Evolutionary conservation across 192 early-diverging fungal species (phyloP).

Genomic region (Rhizophagus clarus): DNA sequence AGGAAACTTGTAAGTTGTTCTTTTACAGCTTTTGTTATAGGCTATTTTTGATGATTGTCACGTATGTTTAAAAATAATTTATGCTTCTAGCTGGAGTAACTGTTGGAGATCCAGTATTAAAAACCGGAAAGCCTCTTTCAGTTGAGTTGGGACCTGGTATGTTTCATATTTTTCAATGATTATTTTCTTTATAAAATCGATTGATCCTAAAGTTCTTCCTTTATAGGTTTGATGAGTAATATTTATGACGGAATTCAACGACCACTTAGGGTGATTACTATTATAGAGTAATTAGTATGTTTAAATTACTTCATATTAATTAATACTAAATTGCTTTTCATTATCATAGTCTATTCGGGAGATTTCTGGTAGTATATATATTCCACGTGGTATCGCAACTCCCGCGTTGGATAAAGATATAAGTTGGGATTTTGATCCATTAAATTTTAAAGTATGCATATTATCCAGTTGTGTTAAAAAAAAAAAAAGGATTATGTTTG

Average conservation of each 20-base stretch:
- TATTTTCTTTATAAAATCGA: not conserved
- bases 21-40: not conserved
- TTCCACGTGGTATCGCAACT: constrained; percentile 98
- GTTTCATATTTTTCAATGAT: constrained; percentile 10
- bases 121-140: constrained; percentile 96
- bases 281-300: not conserved
- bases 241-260: constrained; percentile 99
- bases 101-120: constrained; percentile 98
- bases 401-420: constrained; percentile 90
- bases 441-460: constrained; percentile 74
- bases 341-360: constrained; percentile 81
- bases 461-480: not conserved
- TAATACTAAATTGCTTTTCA: not conserved
- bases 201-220: not conserved
- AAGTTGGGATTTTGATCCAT: constrained; percentile 94
- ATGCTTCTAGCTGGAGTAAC: constrained; percentile 81
- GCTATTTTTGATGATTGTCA: not conserved
- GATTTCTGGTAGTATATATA: constrained; percentile 93
- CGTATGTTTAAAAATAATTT: not conserved
- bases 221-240: constrained; percentile 78
- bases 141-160: constrained; percentile 98
- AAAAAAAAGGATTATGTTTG: not conserved
- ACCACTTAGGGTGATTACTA: constrained; percentile 76
- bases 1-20: constrained; percentile 85
- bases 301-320: not conserved